A percentile compares a stretch with the other conserved stretches of the same genome.
Conservation (phyloP, 352 stramenopile species). For the Phytophthora pisi region DNA sequence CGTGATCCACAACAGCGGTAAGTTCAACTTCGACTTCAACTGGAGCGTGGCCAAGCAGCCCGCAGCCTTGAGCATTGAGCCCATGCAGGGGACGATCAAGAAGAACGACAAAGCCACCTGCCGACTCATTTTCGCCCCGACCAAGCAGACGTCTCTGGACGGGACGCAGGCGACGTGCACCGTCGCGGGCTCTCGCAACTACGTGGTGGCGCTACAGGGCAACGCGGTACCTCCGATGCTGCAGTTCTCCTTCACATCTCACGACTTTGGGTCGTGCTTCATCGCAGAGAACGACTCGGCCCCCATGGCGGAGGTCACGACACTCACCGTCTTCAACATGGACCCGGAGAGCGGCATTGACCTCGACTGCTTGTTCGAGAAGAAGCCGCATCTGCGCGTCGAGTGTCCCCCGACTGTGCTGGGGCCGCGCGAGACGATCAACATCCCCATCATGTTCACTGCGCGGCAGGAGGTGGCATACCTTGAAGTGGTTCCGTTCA, state of each 20-base stretch:
- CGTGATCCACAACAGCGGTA: slow-evolving; percentile 91
- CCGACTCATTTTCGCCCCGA: slow-evolving; percentile 75
- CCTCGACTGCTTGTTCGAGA: slow-evolving; percentile 91
- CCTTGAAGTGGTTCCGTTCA: slow-evolving; percentile 88
- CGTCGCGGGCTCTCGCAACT: slow-evolving; percentile 86
- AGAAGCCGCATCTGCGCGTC: slow-evolving; percentile 86
- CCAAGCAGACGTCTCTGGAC: slow-evolving; percentile 79
- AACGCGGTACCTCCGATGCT: slow-evolving; percentile 83
- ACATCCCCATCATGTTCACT: slow-evolving; percentile 88
- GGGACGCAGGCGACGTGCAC: slow-evolving; percentile 75
- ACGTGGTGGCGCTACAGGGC: slow-evolving; percentile 78
- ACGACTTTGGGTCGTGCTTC: slow-evolving; percentile 94
- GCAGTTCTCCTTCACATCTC: slow-evolving; percentile 88
- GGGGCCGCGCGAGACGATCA: slow-evolving; percentile 73
- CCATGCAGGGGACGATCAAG: slow-evolving; percentile 84
- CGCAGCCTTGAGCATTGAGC: slow-evolving; percentile 63
- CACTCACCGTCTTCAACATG: slow-evolving; percentile 88
- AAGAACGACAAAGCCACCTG: slow-evolving; percentile 88
- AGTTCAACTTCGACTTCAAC: slow-evolving; percentile 96
- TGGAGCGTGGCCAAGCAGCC: slow-evolving; percentile 64
- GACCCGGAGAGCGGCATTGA: slow-evolving; percentile 80
- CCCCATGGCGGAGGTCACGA: slow-evolving; percentile 56
- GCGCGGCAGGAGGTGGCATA: slow-evolving; percentile 85
- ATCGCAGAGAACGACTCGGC: slow-evolving; percentile 78
- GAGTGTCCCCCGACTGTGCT: slow-evolving; percentile 85